Evolutionary conservation across 2,329 filamentous ascomycete genomes (phyloP).

Genomic region (Pseudohalonectria lignicola): DNA sequence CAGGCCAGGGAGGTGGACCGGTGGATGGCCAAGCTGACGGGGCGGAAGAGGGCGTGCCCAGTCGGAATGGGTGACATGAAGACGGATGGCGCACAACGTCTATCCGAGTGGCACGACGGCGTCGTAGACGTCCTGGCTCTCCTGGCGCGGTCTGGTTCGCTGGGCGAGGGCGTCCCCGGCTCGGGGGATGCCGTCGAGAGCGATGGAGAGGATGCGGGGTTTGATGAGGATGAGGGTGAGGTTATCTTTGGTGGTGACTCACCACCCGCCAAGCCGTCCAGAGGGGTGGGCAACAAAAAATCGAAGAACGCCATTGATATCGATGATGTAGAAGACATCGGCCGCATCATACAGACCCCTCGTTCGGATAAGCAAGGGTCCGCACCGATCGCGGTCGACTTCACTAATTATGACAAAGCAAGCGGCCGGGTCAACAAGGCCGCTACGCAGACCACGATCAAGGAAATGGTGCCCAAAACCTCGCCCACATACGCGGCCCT

Average conservation of each 20-base stretch:
- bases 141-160: slow-evolving; percentile 46
- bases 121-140: slow-evolving; percentile 58
- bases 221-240: slow-evolving; percentile 49
- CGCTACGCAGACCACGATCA: slow-evolving; percentile 36
- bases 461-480: slow-evolving; percentile 89
- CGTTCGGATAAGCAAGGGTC: slow-evolving; percentile 21
- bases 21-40: slow-evolving; percentile 95
- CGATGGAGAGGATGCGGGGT: slow-evolving; percentile 56
- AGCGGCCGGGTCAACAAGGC: slow-evolving; percentile 32
- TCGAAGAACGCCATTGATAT: too few species aligned
- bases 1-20: slow-evolving; percentile 85
- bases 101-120: slow-evolving; percentile 71
- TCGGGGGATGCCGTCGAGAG: slow-evolving; percentile 81
- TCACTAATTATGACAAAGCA: slow-evolving; percentile 58
- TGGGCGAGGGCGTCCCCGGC: slow-evolving; percentile 59
- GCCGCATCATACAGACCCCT: slow-evolving; percentile 47
- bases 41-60: slow-evolving; percentile 75
- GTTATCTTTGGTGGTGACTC: slow-evolving; percentile 36
- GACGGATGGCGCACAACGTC: slow-evolving; percentile 51
- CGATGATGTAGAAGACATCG: slow-evolving; percentile 79
- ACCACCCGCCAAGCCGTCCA: slow-evolving; percentile 20
- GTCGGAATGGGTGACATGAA: slow-evolving; percentile 83
- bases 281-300: too few species aligned
- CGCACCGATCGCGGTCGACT: slow-evolving; percentile 67
- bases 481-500: slow-evolving; percentile 83